Conservation (phyloP, 371 early-diverging fungal species). For the Actinomortierella ambigua region DNA sequence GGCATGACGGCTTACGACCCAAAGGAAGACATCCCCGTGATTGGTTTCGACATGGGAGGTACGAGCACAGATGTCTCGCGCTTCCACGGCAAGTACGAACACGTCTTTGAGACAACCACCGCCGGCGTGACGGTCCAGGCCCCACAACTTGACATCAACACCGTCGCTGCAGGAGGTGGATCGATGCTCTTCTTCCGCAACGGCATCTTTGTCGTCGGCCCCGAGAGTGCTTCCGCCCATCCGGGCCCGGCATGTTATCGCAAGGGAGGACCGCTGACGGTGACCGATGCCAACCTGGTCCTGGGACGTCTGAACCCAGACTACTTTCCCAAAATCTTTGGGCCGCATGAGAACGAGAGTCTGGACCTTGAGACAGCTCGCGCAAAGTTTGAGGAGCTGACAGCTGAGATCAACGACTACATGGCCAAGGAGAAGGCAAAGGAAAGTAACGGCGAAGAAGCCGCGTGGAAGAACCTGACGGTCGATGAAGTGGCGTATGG, state of each 20-base stretch:
- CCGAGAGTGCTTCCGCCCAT: conserved; percentile 94
- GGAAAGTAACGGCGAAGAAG: conserved; percentile 12
- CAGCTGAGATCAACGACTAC: conserved; percentile 64
- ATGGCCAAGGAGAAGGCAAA: conserved; percentile 47
- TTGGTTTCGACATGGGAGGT: conserved; percentile 98
- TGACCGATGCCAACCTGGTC: conserved; percentile 93
- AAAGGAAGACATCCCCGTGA: conserved; percentile 67
- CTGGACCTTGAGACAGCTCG: conserved; percentile 74
- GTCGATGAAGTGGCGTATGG: conserved; percentile 91
- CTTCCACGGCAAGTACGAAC: conserved; percentile 89
- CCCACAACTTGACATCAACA: conserved; percentile 95
- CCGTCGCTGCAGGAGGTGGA: conserved; percentile 97
- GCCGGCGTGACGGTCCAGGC: conserved; percentile 95
- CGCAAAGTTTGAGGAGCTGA: conserved; percentile 66
- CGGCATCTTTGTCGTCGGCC: conserved; percentile 94
- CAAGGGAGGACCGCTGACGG: conserved; percentile 91
- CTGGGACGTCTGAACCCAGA: conserved; percentile 88
- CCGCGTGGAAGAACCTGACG: conserved; percentile 50
- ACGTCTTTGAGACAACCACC: conserved; percentile 93
- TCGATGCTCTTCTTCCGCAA: conserved; percentile 92
- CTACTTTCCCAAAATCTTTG: conserved; percentile 95
- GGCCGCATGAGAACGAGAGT: conserved; percentile 83
- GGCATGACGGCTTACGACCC: conserved; percentile 79
- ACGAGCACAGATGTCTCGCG: conserved; percentile 96
- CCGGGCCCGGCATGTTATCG: conserved; percentile 96